phyloP scores from a whole-genome alignment of 495 filamentous ascomycete genomes.

The Umbilicaria muhlenbergii region DNA sequence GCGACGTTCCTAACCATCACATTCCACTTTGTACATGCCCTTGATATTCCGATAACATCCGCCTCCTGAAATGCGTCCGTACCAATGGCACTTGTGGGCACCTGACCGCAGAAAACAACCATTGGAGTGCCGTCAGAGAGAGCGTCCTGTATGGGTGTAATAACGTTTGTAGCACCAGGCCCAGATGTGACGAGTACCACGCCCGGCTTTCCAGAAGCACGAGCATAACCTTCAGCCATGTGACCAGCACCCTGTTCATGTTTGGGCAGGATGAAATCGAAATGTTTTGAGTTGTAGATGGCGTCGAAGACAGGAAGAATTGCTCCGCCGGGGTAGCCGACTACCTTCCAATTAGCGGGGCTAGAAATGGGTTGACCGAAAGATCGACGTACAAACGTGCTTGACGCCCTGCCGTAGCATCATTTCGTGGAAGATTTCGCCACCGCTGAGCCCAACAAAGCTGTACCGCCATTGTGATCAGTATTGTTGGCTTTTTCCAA shows the following conservation, averaged over 20 bases:
- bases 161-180: slow-evolving; percentile 46
- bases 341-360: slow-evolving; percentile 4
- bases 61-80: slow-evolving; percentile 50
- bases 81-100: slow-evolving; percentile 36
- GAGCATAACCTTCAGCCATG: slow-evolving; percentile 51
- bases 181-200: slow-evolving; percentile 49
- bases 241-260: slow-evolving; percentile 53
- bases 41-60: slow-evolving; percentile 44
- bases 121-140: slow-evolving; percentile 46
- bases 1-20: slow-evolving; percentile 44
- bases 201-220: slow-evolving; percentile 41
- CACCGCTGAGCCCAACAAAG: slow-evolving; percentile 89
- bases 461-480: slow-evolving; percentile 20
- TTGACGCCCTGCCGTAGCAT: slow-evolving; percentile 87
- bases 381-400: slow-evolving; percentile 59
- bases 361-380: no score
- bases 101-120: slow-evolving; percentile 48
- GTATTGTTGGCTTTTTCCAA: not conserved
- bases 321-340: slow-evolving; percentile 32
- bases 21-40: slow-evolving; percentile 53
- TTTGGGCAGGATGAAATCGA: slow-evolving; percentile 44
- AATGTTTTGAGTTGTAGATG: slow-evolving; percentile 45
- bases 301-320: slow-evolving; percentile 42
- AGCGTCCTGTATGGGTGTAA: slow-evolving; percentile 48
- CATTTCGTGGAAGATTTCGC: slow-evolving; percentile 98